Base-by-base conservation (phyloP, 768 basidiomycete species). In the Tricholoma matsutake region DNA sequence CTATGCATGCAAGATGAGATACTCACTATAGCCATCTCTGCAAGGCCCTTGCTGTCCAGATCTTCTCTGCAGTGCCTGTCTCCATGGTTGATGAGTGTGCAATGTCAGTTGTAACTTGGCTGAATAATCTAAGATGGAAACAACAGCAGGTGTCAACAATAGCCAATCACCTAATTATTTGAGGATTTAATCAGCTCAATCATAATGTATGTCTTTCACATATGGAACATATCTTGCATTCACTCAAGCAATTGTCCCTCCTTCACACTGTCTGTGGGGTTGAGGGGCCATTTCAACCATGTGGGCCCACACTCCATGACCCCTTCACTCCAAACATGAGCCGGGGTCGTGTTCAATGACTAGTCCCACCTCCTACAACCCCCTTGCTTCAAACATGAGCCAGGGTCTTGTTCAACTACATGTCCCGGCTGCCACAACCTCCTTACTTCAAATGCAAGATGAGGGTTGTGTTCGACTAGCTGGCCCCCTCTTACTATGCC, bases 61-160 rank as follows among this genome's bases (percentile, higher is more conserved):
- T 47, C 47, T 47, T 47, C n/a, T n/a, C n/a, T n/a, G n/a, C 45
- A 51, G 47, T 65, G 57, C 63, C 62, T 8, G 47, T 58, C 11
- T 68, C 65, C 14, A 67, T 68, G 60, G 65, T 61, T 25, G 64
- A 69, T 60, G 67, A 68, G 52, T 58, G 53, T 2, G 57, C 64
- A 25, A 67, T 68, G 65, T 68, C 62, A 22, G 62, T 61, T 54
- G 59, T 64, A 34, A 68, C 65, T 2, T 67, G 62, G 65, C 29
- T 68, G 18, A 65, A 68, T 29, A 62, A 58, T 43, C 61, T 62
- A 2, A 63, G 53, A 29, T 57, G 63, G 32, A 66, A 52, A 6
- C 54, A 41, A 13, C 67, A 68, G 54, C 29, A 60, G 14, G 53
- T 68, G 25, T 54, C 53, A 16, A 64, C 58, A 39, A 54, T 59